A percentile compares a stretch with the other conserved stretches of the same genome.
phyloP scores from a whole-genome alignment of 495 filamentous ascomycete species.

The Xylaria grammica region DNA sequence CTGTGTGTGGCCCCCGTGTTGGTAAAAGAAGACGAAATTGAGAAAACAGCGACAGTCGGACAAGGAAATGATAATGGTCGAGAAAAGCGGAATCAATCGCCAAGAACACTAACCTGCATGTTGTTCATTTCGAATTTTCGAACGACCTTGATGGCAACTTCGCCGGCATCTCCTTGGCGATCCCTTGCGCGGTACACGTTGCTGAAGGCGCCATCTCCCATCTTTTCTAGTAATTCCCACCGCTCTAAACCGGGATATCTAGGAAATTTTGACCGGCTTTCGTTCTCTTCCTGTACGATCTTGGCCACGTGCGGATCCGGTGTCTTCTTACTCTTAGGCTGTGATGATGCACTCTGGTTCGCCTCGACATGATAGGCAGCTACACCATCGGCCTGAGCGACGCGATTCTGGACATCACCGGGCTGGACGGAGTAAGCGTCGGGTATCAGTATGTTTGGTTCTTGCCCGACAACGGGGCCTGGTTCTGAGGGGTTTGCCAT shows the following conservation, averaged over 20 bases:
- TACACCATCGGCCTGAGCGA: constrained; percentile 65
- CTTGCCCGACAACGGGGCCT: constrained; percentile 49
- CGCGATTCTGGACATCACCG: constrained; percentile 65
- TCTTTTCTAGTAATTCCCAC: constrained; percentile 92
- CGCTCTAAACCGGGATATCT: constrained; percentile 90
- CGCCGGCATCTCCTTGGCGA: constrained; percentile 65
- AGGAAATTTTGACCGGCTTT: constrained; percentile 82
- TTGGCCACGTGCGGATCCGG: constrained; percentile 75
- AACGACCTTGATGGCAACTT: constrained; percentile 98
- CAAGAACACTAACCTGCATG: constrained; percentile 79
- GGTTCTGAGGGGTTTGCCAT: constrained; percentile 56
- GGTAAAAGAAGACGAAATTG: constrained; percentile 39
- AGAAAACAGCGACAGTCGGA: constrained; percentile 10
- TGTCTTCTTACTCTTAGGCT: constrained; percentile 53
- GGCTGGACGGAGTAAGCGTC: constrained; percentile 63
- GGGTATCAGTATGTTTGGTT: constrained; percentile 36
- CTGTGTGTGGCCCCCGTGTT: constrained; percentile 59
- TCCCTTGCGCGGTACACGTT: constrained; percentile 94
- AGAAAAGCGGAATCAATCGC: constrained; percentile 24
- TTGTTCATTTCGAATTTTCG: constrained; percentile 99
- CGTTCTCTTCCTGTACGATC: constrained; percentile 89
- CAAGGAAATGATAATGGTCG: constrained; percentile 35
- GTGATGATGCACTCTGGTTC: constrained; percentile 35
- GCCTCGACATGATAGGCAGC: constrained; percentile 58
- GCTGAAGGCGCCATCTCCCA: constrained; percentile 99